phyloP scores from a whole-genome alignment of 805 yeast genomes.

The Candida broadrunensis region DNA sequence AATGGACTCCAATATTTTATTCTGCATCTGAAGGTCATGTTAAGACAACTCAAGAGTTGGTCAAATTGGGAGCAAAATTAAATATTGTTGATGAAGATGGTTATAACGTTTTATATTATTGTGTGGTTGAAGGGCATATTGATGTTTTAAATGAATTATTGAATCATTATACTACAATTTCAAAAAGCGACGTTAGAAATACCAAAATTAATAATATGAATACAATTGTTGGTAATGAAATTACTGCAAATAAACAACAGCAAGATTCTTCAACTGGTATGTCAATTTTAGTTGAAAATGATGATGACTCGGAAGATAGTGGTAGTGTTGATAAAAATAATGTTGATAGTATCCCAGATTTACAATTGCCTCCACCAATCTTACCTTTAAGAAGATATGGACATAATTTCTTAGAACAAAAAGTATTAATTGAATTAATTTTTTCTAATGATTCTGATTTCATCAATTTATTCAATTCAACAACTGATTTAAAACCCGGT shows the following conservation, averaged over 20 bases:
- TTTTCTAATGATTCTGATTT: conserved; percentile 52
- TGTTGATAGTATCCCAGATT: conserved; percentile 80
- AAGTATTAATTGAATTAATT: conserved; percentile 75
- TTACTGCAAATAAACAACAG: neutral
- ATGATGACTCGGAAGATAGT: conserved; percentile 38
- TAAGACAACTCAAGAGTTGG: conserved; percentile 64
- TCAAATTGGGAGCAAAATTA: conserved; percentile 71
- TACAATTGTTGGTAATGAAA: neutral
- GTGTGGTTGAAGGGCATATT: conserved; percentile 92
- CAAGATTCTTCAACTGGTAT: neutral
- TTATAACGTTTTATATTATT: conserved; percentile 77
- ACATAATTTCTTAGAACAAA: conserved; percentile 90
- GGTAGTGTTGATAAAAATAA: conserved; percentile 30
- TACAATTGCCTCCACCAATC: conserved; percentile 93
- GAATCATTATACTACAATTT: conserved; percentile 21
- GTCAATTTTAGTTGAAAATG: conserved; percentile 1
- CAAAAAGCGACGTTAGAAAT: neutral
- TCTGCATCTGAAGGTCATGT: conserved; percentile 84
- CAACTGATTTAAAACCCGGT: conserved; percentile 58
- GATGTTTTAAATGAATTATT: conserved; percentile 71
- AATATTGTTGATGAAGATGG: conserved; percentile 74
- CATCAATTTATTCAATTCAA: conserved; percentile 43
- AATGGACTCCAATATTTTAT: conserved; percentile 93
- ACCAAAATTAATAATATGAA: neutral
- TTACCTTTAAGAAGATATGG: conserved; percentile 93